These are phyloP conservation scores for Colletotrichum brevisporum DNA, from an alignment of 2,329 filamentous ascomycete species.

Conservation along the genomic window DNA sequence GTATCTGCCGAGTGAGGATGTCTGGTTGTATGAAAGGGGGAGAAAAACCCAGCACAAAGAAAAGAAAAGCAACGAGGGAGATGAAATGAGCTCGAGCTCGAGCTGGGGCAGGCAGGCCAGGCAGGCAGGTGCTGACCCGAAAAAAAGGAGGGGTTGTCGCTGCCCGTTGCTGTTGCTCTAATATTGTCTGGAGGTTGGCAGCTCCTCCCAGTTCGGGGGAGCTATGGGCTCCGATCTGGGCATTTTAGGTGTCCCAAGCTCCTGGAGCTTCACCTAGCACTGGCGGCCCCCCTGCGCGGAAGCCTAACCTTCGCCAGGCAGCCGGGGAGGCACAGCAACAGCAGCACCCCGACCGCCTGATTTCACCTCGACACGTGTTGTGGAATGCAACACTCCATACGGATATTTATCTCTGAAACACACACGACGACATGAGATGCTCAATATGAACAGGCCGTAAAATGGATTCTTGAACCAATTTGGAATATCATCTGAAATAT, in stretches of 20 bases:
- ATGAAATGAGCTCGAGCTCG: conserved; percentile 8
- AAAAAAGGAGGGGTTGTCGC: not conserved
- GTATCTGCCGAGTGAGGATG: not conserved
- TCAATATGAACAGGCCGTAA: not conserved
- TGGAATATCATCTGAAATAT: not conserved
- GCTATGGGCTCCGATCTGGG: not conserved
- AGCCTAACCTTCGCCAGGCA: conserved; percentile 26
- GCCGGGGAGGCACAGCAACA: conserved; percentile 7
- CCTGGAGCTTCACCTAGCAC: conserved; percentile 11
- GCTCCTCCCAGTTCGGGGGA: too few species aligned
- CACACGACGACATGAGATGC: not conserved
- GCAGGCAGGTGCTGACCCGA: not conserved
- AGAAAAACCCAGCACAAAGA: conserved; percentile 8
- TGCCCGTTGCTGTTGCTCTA: not conserved
- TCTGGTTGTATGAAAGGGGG: not conserved
- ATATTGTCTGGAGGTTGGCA: too few species aligned
- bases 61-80: conserved; percentile 35
- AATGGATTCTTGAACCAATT: not conserved
- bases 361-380: conserved; percentile 9
- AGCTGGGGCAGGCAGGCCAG: not conserved
- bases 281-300: not conserved
- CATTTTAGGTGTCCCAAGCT: conserved; percentile 21
- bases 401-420: conserved; percentile 14
- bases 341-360: not conserved
- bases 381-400: conserved; percentile 13